A percentile compares a stretch with the other conserved stretches of the same genome.
phyloP scores from a whole-genome alignment of 2,329 filamentous ascomycete genomes.

The Xylaria hypoxylon region DNA sequence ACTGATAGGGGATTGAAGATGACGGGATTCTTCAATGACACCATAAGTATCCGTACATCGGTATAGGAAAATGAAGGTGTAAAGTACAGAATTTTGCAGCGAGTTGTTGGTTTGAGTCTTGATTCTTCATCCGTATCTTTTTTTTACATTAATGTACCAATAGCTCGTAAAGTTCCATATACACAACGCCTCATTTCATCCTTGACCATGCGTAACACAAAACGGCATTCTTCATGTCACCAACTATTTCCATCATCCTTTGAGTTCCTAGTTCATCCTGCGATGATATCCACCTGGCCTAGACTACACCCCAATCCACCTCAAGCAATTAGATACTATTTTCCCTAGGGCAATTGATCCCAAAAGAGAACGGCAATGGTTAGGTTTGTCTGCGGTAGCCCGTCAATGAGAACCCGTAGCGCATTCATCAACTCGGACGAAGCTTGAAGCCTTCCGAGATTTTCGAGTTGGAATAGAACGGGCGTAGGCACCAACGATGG shows the following conservation, averaged over 20 bases:
- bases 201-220: not conserved
- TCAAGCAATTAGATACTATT: not conserved
- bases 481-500: not conserved
- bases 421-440: not conserved
- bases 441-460: not conserved
- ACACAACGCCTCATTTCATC: not conserved
- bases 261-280: not conserved
- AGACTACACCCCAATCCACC: not conserved
- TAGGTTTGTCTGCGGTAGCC: not conserved
- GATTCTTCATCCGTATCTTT: not conserved
- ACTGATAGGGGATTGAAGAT: not conserved
- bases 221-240: not conserved
- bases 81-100: not conserved
- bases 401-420: not conserved
- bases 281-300: not conserved
- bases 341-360: not conserved
- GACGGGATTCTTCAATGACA: not conserved
- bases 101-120: not conserved
- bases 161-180: slow-evolving; percentile 8
- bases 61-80: not conserved
- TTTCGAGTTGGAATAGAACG: not conserved
- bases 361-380: not conserved
- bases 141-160: slow-evolving; percentile 13
- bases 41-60: not conserved
- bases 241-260: not conserved